These are phyloP conservation scores for Torulaspora pretoriensis DNA, from an alignment of 1,139 yeast genomes.

Conservation along the genomic window DNA sequence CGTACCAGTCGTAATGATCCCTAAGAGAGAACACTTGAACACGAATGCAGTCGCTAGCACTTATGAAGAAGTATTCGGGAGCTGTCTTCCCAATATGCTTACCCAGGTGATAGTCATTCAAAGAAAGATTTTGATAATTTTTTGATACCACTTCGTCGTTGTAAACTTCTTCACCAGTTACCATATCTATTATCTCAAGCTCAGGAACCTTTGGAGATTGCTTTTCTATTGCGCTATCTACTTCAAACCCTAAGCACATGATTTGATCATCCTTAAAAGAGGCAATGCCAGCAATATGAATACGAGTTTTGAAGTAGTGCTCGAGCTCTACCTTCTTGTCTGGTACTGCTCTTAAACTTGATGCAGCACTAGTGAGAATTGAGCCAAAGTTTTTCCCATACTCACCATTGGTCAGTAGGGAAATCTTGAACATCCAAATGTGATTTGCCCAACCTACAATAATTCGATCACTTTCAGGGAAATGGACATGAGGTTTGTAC, in stretches of 20 bases:
- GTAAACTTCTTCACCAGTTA: conserved; percentile 69
- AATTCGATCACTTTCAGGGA: conserved; percentile 64
- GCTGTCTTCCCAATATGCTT: conserved; percentile 41
- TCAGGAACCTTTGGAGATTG: conserved; percentile 50
- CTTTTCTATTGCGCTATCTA: conserved; percentile 34
- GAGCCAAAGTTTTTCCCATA: conserved; percentile 27
- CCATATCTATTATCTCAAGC: conserved; percentile 59
- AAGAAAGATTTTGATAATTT: conserved; percentile 56
- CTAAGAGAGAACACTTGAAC: conserved; percentile 63
- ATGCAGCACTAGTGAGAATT: conserved; percentile 62
- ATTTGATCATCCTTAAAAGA: conserved; percentile 64
- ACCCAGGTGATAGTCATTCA: conserved; percentile 73
- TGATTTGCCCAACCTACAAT: conserved; percentile 81
- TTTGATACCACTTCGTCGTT: conserved; percentile 76
- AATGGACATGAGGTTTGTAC: conserved; percentile 74
- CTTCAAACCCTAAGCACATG: conserved; percentile 52
- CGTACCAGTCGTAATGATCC: conserved; percentile 73
- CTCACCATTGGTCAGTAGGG: conserved; percentile 18
- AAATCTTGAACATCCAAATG: conserved; percentile 67
- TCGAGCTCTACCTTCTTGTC: conserved; percentile 60
- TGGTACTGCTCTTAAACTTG: conserved; percentile 53
- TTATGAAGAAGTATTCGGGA: conserved; percentile 59
- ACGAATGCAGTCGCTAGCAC: conserved; percentile 78
- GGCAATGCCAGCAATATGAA: conserved; percentile 72
- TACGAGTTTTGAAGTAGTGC: conserved; percentile 38